phyloP scores from a whole-genome alignment of 2,329 filamentous ascomycete species.

The Colletotrichum cuscutae region DNA sequence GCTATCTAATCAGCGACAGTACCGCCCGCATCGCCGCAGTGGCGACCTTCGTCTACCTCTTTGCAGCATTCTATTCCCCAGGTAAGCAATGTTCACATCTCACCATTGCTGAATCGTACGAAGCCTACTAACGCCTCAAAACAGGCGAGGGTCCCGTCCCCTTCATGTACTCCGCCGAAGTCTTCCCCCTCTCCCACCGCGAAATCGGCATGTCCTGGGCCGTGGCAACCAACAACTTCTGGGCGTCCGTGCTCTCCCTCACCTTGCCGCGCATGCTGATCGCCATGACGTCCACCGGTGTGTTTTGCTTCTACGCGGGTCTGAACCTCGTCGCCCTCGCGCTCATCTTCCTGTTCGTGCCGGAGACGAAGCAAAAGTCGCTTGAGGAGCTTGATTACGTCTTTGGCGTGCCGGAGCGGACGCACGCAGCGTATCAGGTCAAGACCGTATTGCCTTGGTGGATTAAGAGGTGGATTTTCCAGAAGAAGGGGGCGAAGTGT shows the following conservation, averaged over 20 bases:
- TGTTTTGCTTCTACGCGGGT: slow-evolving; percentile 57
- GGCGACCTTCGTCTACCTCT: slow-evolving; percentile 72
- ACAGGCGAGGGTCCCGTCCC: slow-evolving; percentile 67
- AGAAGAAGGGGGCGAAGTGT: slow-evolving; percentile 49
- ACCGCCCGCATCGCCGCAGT: slow-evolving; percentile 62
- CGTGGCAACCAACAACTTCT: slow-evolving; percentile 69
- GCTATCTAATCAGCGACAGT: slow-evolving; percentile 48
- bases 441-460: slow-evolving; percentile 69
- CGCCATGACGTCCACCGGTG: slow-evolving; percentile 46
- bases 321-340: slow-evolving; percentile 57
- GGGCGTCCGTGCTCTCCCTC: slow-evolving; percentile 60
- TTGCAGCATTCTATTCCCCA: slow-evolving; percentile 73
- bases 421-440: slow-evolving; percentile 67
- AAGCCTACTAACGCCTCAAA: rapidly evolving
- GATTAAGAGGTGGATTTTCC: slow-evolving; percentile 67
- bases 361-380: slow-evolving; percentile 61
- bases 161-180: slow-evolving; percentile 71
- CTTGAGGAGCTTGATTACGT: slow-evolving; percentile 68
- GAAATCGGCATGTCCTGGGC: slow-evolving; percentile 73
- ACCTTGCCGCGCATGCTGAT: slow-evolving; percentile 62
- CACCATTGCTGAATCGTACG: neutral
- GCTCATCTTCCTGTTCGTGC: slow-evolving; percentile 60
- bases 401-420: slow-evolving; percentile 68
- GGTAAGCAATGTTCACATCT: slow-evolving; percentile 46
- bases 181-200: slow-evolving; percentile 71